Base-by-base conservation (phyloP, 371 early-diverging fungal species). In the Mortierella sp. region DNA sequence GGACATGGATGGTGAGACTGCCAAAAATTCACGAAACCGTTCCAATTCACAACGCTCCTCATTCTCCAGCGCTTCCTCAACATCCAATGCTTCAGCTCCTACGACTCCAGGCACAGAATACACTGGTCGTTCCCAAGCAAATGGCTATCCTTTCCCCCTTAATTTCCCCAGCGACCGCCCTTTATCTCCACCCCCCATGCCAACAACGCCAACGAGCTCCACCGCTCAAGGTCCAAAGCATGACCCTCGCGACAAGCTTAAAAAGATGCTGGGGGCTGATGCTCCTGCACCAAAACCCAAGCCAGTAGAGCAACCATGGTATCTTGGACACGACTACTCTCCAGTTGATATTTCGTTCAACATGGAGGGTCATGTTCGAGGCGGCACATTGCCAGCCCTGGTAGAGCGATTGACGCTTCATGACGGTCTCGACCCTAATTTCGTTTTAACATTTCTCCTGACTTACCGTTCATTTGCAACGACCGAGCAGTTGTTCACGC, bases 371-470 rank as follows among this genome's bases (percentile, higher is more conserved):
- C 86, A 86, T 62, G 92, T 97, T 65, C 93, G 92, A 74, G 96
- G 96, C 58, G 97, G 97, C 28, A 97, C 96, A 9, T 86, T 97
- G 54, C 83, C 87, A 11, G 95, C 95, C 0, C 84, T 97, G 57
- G 92, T 97, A 5, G 97, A 97, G 85, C 89, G 95, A 8, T 87
- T 97, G 68, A 97, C 97, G 2, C 86, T 93, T 9, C 97, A 97
- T 72, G 95, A 96, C 49, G 85, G 84, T 2, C 73, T 86, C 76
- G 97, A 98, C 67, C 86, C 92, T 61, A 88, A 89, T 62, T 97
- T 94, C 84, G 90, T 92, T 57, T 89, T 90, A 43, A 93, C 93
- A 2, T 97, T 98, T 83, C 79, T 98, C 83, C 87, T 98, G 76
- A 96, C 96, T 8, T 97, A 96, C 86, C 91, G 94, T 57, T 93